These are phyloP conservation scores for Tolypocladium ophioglossoides DNA, from an alignment of 2,329 filamentous ascomycete genomes.

Conservation along the genomic window DNA sequence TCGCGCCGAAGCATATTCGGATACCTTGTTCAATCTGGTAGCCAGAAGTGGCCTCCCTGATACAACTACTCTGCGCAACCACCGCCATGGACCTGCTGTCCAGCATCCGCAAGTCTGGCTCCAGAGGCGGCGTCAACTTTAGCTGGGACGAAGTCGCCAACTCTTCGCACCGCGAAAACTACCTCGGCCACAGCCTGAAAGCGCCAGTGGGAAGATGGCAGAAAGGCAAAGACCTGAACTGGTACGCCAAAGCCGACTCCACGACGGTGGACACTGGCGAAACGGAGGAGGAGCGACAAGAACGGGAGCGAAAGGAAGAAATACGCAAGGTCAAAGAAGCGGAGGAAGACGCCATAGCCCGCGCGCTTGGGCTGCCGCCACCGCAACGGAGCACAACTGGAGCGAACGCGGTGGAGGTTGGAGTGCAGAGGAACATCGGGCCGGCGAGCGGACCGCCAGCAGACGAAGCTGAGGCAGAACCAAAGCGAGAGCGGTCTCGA, in stretches of 20 bases:
- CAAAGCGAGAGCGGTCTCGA: constrained; percentile 16
- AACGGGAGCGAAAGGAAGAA: constrained; percentile 62
- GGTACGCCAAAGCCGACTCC: constrained; percentile 49
- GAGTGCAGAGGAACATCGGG: constrained; percentile 24
- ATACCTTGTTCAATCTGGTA: not conserved
- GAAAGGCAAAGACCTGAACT: constrained; percentile 56
- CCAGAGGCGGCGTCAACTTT: constrained; percentile 89
- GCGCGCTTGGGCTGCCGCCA: constrained; percentile 69
- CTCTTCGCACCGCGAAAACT: constrained; percentile 79
- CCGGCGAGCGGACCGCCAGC: constrained; percentile 13
- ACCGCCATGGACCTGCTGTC: constrained; percentile 79
- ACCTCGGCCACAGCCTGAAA: constrained; percentile 83
- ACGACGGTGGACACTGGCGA: constrained; percentile 37
- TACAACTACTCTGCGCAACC: not conserved
- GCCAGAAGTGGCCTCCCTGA: no score
- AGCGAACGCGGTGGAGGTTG: constrained; percentile 60
- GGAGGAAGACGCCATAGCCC: constrained; percentile 83
- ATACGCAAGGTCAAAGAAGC: constrained; percentile 76
- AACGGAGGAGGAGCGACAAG: constrained; percentile 47
- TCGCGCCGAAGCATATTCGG: not conserved
- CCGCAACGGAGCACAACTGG: constrained; percentile 47
- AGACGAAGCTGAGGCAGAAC: constrained; percentile 14
- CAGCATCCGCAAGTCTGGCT: constrained; percentile 81
- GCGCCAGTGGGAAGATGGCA: constrained; percentile 91
- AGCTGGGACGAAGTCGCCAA: constrained; percentile 91